Evolutionary conservation across 2,329 filamentous ascomycete species (phyloP), one percentile per base, ranked within the genome.

Genomic region (Fusarium sublunatum): DNA sequence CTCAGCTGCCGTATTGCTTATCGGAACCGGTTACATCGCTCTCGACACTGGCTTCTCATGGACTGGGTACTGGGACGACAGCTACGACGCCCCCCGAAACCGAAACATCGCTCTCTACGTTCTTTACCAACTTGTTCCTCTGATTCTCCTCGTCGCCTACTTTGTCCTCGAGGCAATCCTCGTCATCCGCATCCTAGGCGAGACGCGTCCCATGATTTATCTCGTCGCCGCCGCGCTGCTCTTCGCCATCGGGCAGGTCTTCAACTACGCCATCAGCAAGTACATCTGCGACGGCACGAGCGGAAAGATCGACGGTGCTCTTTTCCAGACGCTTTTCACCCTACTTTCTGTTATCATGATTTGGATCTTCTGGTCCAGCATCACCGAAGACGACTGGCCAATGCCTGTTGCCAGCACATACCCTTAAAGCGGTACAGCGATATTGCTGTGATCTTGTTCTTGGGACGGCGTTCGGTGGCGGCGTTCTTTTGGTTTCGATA

Each of bases 351-450:
- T 99, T 5, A 83, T 92, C 15, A 87, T 87, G 78, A 80, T 97
- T 65, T 99, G 95, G 93, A 77, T 91, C 54, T 99, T 99, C 82
- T 99, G 95, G 95, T 96, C 93, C 42, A 97, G 93, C 79, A 99
- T 99, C 71, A 99, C 95, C 13, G 95, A 99, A 78, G 95, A 99
- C 72, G 94, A 97, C 80, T 99, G 95, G 95, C 92, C 93, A 15
- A 84, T 85, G 77, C 79, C 82, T 31, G 77, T 76, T 9, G 75
- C 75, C 52, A 74, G 68, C 41, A 68, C 77, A 47, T 84, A 84
- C 64, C 76, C 79, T 45, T 72, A 61, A 68, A 51, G 29, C 31
- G 44, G 51, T 26, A 31, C 31, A 13, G 44, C 40, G 25, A 19
- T 25, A 46, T 60, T 43, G 55, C 48, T 46, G 57, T 42, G 45